Base-by-base conservation (phyloP, 768 basidiomycete species). In the Tricholoma sp. region DNA sequence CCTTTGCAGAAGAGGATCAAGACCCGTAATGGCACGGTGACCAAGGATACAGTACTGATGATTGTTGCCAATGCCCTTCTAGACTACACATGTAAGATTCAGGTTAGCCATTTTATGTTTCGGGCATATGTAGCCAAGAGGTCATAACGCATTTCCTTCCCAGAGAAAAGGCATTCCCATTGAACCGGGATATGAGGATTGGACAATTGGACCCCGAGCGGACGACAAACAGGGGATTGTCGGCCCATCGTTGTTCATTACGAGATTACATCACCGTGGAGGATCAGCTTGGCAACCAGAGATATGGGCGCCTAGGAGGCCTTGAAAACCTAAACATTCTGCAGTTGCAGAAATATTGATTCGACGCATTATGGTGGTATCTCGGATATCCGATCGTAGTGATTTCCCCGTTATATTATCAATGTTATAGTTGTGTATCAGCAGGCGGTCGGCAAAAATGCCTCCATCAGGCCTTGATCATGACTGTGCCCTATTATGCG, bases 241-340 rank as follows among this genome's bases (percentile, higher is more conserved):
- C n/a, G 61, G 71, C 53, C 59, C 66, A 29, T 68, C 74, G 37
- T 63, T 77, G 8, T 63, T 75, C 49, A 70, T 82, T 58, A 75
- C 74, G 52, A 65, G 68, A 43, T 55, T 78, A 37, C 60, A 71
- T 9, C 78, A 78, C 56, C 65, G 69, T 51, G 73, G 70, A 10
- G 76, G 75, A n/a, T 69, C 72, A 29, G 65, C 65, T 34, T 80
- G 79, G 78, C 75, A 78, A 54, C 67, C 73, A 18, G 78, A 77
- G 55, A 59, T 79, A 29, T 76, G 75, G 71, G 66, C 64, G 14
- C 69, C 68, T 0, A 60, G 55, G n/a, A 37, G 46, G 22, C 11
- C 32, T 29, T 59, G 55, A 59, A 22, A 6, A 22, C 21, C 22
- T 21, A 45, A 2, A 5, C 45, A 22, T 21, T 18, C 14, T 21